Evolutionary conservation across 1,139 yeast genomes (phyloP).

Genomic region (Suhomyces taliae): DNA sequence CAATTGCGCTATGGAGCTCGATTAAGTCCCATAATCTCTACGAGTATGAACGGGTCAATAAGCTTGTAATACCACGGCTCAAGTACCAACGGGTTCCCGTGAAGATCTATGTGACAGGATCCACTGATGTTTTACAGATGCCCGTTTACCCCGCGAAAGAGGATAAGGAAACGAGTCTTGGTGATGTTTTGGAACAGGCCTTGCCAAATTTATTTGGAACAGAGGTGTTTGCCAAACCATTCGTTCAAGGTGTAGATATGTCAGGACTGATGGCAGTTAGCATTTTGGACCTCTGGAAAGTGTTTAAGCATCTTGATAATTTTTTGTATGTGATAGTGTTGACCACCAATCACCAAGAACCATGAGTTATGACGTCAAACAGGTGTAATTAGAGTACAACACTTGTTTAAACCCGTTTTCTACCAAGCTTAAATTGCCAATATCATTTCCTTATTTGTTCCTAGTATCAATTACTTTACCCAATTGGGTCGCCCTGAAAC

Average conservation of each 20-base stretch:
- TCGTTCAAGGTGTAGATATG: conserved; percentile 65
- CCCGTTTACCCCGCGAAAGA: conserved; percentile 30
- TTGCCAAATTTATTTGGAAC: conserved; percentile 22
- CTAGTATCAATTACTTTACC: no score
- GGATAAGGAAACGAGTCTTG: conserved; percentile 31
- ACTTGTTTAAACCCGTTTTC: no score
- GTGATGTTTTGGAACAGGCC: conserved; percentile 24
- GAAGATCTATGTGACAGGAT: conserved; percentile 54
- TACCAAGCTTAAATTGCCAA: no score
- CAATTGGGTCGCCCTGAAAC: no score
- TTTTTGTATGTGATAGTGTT: conserved; percentile 62
- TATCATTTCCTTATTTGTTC: no score
- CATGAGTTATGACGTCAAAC: no score
- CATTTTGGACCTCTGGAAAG: conserved; percentile 52
- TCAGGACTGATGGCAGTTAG: conserved; percentile 32
- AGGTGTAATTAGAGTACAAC: no score
- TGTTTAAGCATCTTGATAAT: conserved; percentile 69
- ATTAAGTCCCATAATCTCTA: conserved; percentile 37
- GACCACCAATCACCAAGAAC: conserved; percentile 3
- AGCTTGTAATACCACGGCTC: conserved; percentile 36
- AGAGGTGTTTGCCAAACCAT: conserved; percentile 37
- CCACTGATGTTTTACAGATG: conserved; percentile 46
- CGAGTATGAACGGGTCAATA: conserved; percentile 21
- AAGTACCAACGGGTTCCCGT: conserved; percentile 54
- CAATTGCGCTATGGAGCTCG: conserved; percentile 57